Conservation (phyloP, 805 yeast species). For the Starmerella stigmatis region DNA sequence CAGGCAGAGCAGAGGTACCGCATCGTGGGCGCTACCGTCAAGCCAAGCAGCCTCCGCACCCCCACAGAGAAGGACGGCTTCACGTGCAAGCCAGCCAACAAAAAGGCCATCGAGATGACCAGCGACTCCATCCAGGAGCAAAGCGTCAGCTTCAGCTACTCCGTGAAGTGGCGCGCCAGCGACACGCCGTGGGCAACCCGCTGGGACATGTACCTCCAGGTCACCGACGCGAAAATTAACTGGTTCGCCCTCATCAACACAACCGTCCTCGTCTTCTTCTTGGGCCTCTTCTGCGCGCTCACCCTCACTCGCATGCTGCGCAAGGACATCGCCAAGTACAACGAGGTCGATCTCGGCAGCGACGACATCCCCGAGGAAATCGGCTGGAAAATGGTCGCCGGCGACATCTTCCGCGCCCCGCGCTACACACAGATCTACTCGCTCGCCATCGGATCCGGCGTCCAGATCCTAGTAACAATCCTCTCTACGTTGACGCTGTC, state of each 20-base stretch:
- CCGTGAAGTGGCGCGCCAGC: conserved; percentile 61
- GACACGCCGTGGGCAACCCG: conserved; percentile 91
- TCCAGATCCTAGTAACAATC: conserved; percentile 70
- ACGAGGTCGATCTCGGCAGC: conserved; percentile 68
- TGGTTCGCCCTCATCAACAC: conserved; percentile 91
- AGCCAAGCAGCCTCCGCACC: conserved; percentile 50
- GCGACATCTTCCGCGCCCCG: conserved; percentile 89
- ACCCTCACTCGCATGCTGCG: conserved; percentile 68
- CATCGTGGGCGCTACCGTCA: conserved; percentile 81
- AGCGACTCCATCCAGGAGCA: conserved; percentile 32
- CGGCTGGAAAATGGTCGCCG: conserved; percentile 95
- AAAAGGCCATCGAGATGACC: conserved; percentile 12
- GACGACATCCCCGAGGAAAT: conserved; percentile 77
- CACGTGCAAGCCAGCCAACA: conserved; percentile 24
- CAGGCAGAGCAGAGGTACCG: conserved; percentile 58
- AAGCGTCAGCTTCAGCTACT: conserved; percentile 69
- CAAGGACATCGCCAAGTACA: conserved; percentile 78
- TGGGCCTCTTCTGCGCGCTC: conserved; percentile 70
- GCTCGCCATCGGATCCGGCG: conserved; percentile 77
- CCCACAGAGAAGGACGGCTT: conserved; percentile 31
- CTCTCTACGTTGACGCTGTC: conserved; percentile 69
- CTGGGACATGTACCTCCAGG: conserved; percentile 94
- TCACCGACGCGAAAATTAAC: conserved; percentile 76
- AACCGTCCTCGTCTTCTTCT: conserved; percentile 63
- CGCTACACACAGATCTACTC: conserved; percentile 58